Evolutionary conservation across 2,329 filamentous ascomycete species (phyloP).

Genomic region (Penicillium occitanis): DNA sequence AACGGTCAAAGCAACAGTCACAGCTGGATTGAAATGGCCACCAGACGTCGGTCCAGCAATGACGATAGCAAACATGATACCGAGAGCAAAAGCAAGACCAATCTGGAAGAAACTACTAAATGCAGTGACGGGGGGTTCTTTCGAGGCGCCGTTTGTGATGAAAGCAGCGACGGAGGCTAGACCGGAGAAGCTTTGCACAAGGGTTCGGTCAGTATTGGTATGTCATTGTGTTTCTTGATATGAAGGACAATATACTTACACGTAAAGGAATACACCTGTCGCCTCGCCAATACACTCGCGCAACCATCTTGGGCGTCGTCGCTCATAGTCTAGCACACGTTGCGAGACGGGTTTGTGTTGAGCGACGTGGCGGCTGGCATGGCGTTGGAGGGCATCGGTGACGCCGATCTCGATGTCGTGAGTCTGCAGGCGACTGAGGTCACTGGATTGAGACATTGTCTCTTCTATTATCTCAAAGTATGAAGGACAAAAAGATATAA

Average conservation of each 20-base stretch:
- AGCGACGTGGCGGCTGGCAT: conserved; percentile 50
- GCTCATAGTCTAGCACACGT: conserved; percentile 57
- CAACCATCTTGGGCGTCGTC: conserved; percentile 53
- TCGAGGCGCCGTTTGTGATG: conserved; percentile 45
- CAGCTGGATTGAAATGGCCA: conserved; percentile 57
- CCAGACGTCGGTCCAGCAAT: conserved; percentile 56
- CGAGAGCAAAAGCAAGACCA: conserved; percentile 57
- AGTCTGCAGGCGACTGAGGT: conserved; percentile 9
- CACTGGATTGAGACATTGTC: conserved; percentile 12
- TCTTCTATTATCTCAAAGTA: neutral
- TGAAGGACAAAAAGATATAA: neutral
- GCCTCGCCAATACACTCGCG: conserved; percentile 58
- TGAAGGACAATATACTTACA: conserved; percentile 31
- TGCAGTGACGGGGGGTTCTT: conserved; percentile 34
- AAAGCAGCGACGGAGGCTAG: conserved; percentile 56
- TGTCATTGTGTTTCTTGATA: neutral
- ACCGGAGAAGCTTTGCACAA: conserved; percentile 45
- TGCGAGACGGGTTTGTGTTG: conserved; percentile 53
- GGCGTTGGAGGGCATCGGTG: conserved; percentile 54
- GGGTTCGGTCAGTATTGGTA: neutral
- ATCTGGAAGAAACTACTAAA: conserved; percentile 58
- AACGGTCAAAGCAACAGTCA: conserved; percentile 48
- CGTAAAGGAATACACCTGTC: conserved; percentile 59
- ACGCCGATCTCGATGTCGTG: conserved; percentile 49
- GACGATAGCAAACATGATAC: conserved; percentile 61